Base-by-base conservation (phyloP, 2,329 filamentous ascomycete species). In the Raffaelea ambrosiae region DNA sequence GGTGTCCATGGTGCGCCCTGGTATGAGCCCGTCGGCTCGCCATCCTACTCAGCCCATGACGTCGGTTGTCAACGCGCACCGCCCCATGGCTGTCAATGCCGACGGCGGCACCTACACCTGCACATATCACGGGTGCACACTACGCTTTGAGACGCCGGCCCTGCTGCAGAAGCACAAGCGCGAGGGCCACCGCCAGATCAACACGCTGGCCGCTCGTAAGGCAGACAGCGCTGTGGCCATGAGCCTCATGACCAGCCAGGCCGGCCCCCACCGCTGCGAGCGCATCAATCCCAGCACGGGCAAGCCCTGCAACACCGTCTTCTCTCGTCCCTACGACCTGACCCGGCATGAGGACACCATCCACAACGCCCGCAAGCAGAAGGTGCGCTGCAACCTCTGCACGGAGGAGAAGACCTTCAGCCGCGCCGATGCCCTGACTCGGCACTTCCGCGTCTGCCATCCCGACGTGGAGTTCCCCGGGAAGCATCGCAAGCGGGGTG, bases 341-440 rank as follows among this genome's bases (percentile, higher is more conserved):
- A 98, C 93, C 0, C 78, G 93, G 20, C 93, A 98, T 62, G 93
- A 98, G 64, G 91, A 96, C 56, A 97, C 93, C 0, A 97, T 97
- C 54, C 93, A 97, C 75, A 96, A 96, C 58, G 84, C 83, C 1
- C 82, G 87, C 58, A 96, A 96, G 73, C 83, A 90, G 64, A 97
- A 97, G 71, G 89, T 96, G 8, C 83, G 88, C 40, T 98, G 93
- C 66, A 83, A 90, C 53, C 70, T 95, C 43, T 98, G 93, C 67
- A 89, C 87, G 2, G 90, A 97, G 59, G 91, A 97, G 61, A 97
- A 97, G 76, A 94, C 88, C 0, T 98, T 98, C 61, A 95, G 89
- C 57, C 82, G 93, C 49, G 93, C 91, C 54, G 93, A 98, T 69
- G 93, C 93, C 1, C 74, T 97, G 43, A 97, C 91, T 14, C 76